Base-by-base conservation (phyloP, 1,284 basidiomycete genomes). In the Melampsora americana region DNA sequence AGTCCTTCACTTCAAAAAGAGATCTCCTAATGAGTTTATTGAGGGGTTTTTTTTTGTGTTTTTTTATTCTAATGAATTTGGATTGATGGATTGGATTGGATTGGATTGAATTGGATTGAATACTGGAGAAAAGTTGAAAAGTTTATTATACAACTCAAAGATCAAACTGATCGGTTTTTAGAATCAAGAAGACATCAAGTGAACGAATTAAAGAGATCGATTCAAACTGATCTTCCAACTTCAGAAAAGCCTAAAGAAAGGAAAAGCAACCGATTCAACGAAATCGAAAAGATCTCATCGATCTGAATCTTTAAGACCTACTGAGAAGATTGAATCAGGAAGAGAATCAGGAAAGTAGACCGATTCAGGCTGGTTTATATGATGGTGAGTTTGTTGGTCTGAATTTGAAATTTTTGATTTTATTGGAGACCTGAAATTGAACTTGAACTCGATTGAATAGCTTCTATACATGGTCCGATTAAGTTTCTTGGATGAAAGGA, bases 31-130 rank as follows among this genome's bases (percentile, higher is more conserved):
- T n/a, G n/a, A n/a, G n/a, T n/a, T n/a, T n/a, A n/a, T n/a, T n/a
- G n/a, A n/a, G n/a, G n/a, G n/a, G n/a, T n/a, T n/a, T 61, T 20
- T 26, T 64, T 61, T 48, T 61, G 16, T 61, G 14, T 9, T 61
- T 61, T 61, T 32, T 61, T 61, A 4, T 61, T 26, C 5, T 2
- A 53, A 5, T 4, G 23, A 53, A 53, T 12, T 5, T 53, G 18
- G 9, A 35, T 35, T 35, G 35, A 35, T 35, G 3, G 35, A 35
- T 35, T 35, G 35, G 9, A 4, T 35, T 4, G 9, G 3, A 4
- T 35, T 35, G 35, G 3, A 35, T 35, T n/a, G n/a, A n/a, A n/a
- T n/a, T n/a, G n/a, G 35, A 35, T 9, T 3, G 23, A 53, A 53
- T n/a, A n/a, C n/a, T n/a, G n/a, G 12, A 53, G 12, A 53, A 53